Evolutionary conservation across 345 rosid genomes (phyloP), one percentile per base, ranked within the genome.

Genomic region (Cardamine resedifolia): DNA sequence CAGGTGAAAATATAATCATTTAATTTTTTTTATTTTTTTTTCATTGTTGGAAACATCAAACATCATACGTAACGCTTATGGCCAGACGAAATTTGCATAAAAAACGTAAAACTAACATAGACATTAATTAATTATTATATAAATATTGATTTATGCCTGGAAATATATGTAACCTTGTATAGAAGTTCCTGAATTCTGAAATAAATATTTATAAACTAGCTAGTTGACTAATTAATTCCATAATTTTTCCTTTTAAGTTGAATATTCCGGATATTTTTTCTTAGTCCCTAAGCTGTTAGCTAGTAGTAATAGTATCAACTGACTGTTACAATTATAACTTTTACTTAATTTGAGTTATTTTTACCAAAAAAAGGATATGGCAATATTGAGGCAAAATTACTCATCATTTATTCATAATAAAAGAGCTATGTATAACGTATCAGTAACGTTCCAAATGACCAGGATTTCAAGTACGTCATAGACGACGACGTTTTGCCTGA

Each of bases 401-500:
- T 58, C 10, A 26, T 47, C 10, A 33, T 50, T 60, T 49, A 0
- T 5, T 59, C 41, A 51, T 68, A 51, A 39, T 74, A 28, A 74
- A 74, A 39, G 59, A 57, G 27, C 2, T 38, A 15, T 10, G 66
- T 57, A 34, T 58, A 58, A 66, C 72, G 66, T 57, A 36, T 30
- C 27, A 2, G 58, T 70, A 76, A 70, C 53, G 21, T 48, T 62
- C 50, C 58, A 68, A 68, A 75, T 64, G 31, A 64, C 4, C 66
- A 77, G 80, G 96, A 90, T 50, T 87, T 86, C 85, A 93, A 93
- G 76, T 85, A 87, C 58, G 97, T 90, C 3, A 69, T 87, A 1
- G 70, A 84, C 4, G 90, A 93, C 30, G 97, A 93, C 63, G 73
- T 90, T 58, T 57, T 93, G 65, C 98, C 98, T 0, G 93, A 90